phyloP scores from a whole-genome alignment of 768 basidiomycete species.

The Suillus cothurnatus region DNA sequence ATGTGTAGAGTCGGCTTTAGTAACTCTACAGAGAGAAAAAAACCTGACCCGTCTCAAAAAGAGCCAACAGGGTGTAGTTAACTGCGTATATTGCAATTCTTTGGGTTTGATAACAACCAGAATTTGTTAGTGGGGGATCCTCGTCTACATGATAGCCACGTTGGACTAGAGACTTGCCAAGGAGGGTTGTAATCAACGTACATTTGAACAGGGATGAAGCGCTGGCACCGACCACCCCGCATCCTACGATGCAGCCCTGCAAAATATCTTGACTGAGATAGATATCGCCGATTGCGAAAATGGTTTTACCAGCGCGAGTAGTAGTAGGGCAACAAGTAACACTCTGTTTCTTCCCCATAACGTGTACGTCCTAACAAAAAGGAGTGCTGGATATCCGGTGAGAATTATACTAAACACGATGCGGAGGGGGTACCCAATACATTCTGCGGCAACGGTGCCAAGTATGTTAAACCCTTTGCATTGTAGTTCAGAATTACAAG shows the following conservation, averaged over 20 bases:
- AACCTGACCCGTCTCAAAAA: not conserved
- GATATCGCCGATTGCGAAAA: not conserved
- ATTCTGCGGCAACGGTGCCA: not conserved
- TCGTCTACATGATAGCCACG: not conserved
- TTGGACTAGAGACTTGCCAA: not conserved
- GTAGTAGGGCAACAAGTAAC: not conserved
- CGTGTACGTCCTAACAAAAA: not conserved
- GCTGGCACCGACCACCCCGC: not conserved
- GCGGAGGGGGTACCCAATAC: not conserved
- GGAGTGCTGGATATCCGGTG: not conserved
- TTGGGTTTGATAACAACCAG: not conserved
- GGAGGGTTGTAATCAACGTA: not conserved
- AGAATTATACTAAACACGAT: not conserved
- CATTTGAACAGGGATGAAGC: not conserved
- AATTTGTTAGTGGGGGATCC: not conserved
- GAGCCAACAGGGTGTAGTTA: not conserved
- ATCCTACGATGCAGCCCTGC: not conserved
- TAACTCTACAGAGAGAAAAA: not conserved
- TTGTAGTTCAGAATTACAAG: not conserved
- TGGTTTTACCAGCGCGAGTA: not conserved
- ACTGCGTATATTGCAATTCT: not conserved
- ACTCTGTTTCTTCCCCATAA: conserved; percentile 1
- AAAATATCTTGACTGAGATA: not conserved
- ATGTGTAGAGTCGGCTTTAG: not conserved
- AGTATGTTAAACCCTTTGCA: not conserved